Percentiles rank a stretch among this genome's conserved stretches.
Conservation (phyloP, 106 monocot species). For the Dendrobium huoshanense region DNA sequence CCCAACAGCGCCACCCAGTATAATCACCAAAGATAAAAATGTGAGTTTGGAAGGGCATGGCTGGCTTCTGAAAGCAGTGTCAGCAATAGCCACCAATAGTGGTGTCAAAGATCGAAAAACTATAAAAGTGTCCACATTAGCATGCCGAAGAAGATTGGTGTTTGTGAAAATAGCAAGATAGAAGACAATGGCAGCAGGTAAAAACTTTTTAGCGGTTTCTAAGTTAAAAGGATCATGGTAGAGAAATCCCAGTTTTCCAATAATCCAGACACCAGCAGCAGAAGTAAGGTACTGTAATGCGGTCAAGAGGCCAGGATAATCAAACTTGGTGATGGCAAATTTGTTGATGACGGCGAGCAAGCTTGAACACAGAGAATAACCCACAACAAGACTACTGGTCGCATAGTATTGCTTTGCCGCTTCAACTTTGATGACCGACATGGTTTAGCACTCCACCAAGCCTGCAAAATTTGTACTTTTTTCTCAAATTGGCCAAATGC, state of each 20-base stretch:
- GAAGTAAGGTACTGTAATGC: conserved; percentile 77
- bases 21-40: conserved; percentile 59
- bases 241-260: conserved; percentile 67
- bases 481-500: neutral
- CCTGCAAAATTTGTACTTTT: neutral
- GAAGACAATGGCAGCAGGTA: conserved; percentile 77
- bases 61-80: conserved; percentile 74
- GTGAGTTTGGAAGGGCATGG: conserved; percentile 84
- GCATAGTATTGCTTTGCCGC: conserved; percentile 52
- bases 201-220: conserved; percentile 70
- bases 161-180: conserved; percentile 95
- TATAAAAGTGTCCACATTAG: conserved; percentile 91
- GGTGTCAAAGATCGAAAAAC: conserved; percentile 84
- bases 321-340: conserved; percentile 76
- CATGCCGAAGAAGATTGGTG: conserved; percentile 85
- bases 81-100: conserved; percentile 72
- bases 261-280: conserved; percentile 60
- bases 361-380: conserved; percentile 82
- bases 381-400: conserved; percentile 68
- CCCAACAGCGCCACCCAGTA: conserved; percentile 72
- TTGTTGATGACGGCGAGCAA: conserved; percentile 89
- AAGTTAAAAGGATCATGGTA: conserved; percentile 65
- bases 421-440: conserved; percentile 34
- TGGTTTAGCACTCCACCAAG: neutral
- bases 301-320: conserved; percentile 68